phyloP scores from a whole-genome alignment of 768 basidiomycete genomes.

The Lactarius quietus region DNA sequence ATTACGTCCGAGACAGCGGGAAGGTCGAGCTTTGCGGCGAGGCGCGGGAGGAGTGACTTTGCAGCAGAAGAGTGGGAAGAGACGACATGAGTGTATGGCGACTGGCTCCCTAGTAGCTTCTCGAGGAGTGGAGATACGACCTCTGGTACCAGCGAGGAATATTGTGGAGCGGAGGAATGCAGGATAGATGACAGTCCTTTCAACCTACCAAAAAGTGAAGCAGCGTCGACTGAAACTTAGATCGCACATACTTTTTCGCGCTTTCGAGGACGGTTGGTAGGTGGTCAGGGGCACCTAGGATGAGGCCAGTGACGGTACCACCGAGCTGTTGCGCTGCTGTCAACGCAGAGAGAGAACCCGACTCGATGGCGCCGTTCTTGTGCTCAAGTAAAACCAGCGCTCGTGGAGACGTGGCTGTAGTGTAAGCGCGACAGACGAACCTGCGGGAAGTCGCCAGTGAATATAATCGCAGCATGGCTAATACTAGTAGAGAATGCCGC shows the following conservation, averaged over 20 bases:
- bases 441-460: constrained; percentile 4
- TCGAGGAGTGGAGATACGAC: constrained; percentile 79
- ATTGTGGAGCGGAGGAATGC: constrained; percentile 66
- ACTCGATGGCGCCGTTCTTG: constrained; percentile 72
- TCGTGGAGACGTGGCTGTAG: constrained; percentile 59
- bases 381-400: constrained; percentile 91
- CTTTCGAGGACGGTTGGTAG: constrained; percentile 63
- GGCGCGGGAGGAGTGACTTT: constrained; percentile 89
- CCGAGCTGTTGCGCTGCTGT: constrained; percentile 87
- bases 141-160: constrained; percentile 70
- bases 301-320: constrained; percentile 76
- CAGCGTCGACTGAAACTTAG: neutral
- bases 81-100: constrained; percentile 84
- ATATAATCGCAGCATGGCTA: constrained; percentile 14
- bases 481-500: neutral
- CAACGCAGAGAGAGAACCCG: constrained; percentile 84
- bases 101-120: constrained; percentile 58
- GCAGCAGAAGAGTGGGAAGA: constrained; percentile 89
- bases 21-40: constrained; percentile 84
- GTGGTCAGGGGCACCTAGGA: constrained; percentile 67
- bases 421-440: constrained; percentile 45
- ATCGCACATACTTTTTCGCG: constrained; percentile 66
- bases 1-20: constrained; percentile 92
- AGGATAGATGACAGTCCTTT: constrained; percentile 65
- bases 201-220: constrained; percentile 42